Evolutionary conservation across 768 basidiomycete species (phyloP).

Genomic region (Boletus reticuloceps): DNA sequence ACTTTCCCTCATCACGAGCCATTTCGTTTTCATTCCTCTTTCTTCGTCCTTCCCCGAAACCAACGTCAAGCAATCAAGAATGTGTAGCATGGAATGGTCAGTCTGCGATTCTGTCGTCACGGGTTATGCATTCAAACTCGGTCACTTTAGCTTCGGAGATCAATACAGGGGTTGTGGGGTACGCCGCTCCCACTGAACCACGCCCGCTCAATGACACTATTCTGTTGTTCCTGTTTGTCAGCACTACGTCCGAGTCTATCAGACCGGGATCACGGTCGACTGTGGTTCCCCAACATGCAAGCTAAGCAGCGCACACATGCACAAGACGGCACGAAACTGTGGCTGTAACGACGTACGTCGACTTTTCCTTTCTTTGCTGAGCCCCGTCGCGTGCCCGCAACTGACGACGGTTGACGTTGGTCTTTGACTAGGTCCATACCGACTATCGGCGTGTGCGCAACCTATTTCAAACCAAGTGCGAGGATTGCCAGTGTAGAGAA

Average conservation of each 20-base stretch:
- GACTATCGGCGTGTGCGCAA: constrained; percentile 60
- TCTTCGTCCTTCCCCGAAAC: neutral
- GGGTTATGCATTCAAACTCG: constrained; percentile 4
- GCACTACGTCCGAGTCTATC: constrained; percentile 65
- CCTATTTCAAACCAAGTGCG: constrained; percentile 66
- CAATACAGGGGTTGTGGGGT: constrained; percentile 44
- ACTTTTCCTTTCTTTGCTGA: neutral
- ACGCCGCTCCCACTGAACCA: constrained; percentile 7
- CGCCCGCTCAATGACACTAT: constrained; percentile 4
- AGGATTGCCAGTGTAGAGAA: constrained; percentile 45
- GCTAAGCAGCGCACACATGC: constrained; percentile 56
- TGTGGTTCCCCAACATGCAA: constrained; percentile 51
- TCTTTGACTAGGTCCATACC: constrained; percentile 29
- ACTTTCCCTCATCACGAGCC: neutral
- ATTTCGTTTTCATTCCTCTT: neutral
- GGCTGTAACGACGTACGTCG: constrained; percentile 44
- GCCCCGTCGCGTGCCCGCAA: neutral
- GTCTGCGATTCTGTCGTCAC: constrained; percentile 6
- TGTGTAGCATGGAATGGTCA: constrained; percentile 63
- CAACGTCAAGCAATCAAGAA: constrained; percentile 22
- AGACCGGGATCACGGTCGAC: constrained; percentile 57
- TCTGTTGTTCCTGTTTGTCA: constrained; percentile 25
- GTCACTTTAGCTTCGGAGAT: constrained; percentile 35
- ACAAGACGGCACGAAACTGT: constrained; percentile 58
- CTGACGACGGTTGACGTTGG: neutral